Percentiles rank a stretch among this genome's conserved stretches.
Evolutionary conservation across 140 eudicot genomes (phyloP).

Genomic region (Stevia rebaudiana): DNA sequence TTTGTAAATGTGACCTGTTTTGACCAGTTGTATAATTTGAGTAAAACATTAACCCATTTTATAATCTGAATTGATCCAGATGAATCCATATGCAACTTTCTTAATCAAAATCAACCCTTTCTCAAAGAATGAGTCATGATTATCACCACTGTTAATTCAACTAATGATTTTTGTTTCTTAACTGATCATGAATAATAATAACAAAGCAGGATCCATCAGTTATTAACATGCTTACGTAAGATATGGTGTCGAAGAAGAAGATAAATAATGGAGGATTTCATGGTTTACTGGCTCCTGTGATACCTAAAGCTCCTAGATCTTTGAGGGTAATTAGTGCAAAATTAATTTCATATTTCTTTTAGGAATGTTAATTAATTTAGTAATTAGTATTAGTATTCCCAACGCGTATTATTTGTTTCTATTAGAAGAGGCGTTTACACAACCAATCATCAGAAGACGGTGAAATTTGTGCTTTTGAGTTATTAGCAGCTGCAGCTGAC

Average conservation of each 20-base stretch:
- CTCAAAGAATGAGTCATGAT: background rate
- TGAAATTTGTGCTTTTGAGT: conserved; percentile 72
- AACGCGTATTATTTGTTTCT: conserved; percentile 13
- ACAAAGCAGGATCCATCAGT: conserved; percentile 7
- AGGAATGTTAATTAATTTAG: background rate
- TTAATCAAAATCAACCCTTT: background rate
- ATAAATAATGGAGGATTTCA: conserved; percentile 52
- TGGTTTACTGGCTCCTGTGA: conserved; percentile 56
- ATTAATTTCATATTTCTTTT: background rate
- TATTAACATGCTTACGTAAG: conserved; percentile 58
- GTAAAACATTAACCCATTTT: background rate
- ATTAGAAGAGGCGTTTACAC: conserved; percentile 45
- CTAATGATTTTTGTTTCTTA: background rate
- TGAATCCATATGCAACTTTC: background rate
- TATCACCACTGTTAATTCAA: background rate
- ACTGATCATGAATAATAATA: conserved; percentile 1
- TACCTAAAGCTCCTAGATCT: conserved; percentile 95
- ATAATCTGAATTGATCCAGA: background rate
- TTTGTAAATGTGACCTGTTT: background rate
- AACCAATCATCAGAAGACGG: conserved; percentile 36
- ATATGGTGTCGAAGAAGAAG: conserved; percentile 77
- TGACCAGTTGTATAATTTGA: background rate
- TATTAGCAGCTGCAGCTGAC: conserved; percentile 88
- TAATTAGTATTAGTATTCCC: no score
- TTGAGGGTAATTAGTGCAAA: conserved; percentile 46